phyloP scores from a whole-genome alignment of 2,329 filamentous ascomycete species.

The Pseudogymnoascus sp. region DNA sequence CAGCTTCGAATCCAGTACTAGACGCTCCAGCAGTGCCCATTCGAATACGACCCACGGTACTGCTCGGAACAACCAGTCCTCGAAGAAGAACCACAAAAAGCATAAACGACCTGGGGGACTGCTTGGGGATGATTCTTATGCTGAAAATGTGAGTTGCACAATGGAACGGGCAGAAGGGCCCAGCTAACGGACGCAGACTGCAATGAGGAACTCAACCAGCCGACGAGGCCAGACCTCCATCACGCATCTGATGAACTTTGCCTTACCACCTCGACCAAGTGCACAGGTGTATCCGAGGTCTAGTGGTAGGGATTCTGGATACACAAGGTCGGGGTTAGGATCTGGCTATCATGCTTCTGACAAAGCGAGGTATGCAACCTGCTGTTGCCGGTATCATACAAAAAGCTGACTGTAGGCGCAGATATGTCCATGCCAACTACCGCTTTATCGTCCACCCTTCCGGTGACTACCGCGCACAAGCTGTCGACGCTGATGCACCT shows the following conservation, averaged over 20 bases:
- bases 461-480: constrained; percentile 71
- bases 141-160: constrained; percentile 60
- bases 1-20: constrained; percentile 24
- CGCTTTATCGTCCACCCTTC: constrained; percentile 87
- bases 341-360: constrained; percentile 87
- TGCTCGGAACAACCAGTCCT: constrained; percentile 68
- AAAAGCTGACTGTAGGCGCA: constrained; percentile 26
- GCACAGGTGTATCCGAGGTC: constrained; percentile 42
- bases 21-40: constrained; percentile 13
- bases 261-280: constrained; percentile 66
- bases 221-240: constrained; percentile 94
- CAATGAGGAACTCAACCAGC: constrained; percentile 57
- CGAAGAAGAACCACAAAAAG: constrained; percentile 76
- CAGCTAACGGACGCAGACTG: constrained; percentile 23
- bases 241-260: constrained; percentile 91
- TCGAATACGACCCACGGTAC: constrained; percentile 26
- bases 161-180: background rate
- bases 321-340: constrained; percentile 75
- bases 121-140: constrained; percentile 74
- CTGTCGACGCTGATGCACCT: constrained; percentile 78
- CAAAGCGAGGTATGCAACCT: constrained; percentile 64
- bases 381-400: constrained; percentile 7
- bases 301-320: constrained; percentile 53
- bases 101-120: constrained; percentile 58
- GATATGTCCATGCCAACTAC: constrained; percentile 93